Base-by-base conservation (phyloP, 2,329 filamentous ascomycete genomes). In the Laburnicola sp. region DNA sequence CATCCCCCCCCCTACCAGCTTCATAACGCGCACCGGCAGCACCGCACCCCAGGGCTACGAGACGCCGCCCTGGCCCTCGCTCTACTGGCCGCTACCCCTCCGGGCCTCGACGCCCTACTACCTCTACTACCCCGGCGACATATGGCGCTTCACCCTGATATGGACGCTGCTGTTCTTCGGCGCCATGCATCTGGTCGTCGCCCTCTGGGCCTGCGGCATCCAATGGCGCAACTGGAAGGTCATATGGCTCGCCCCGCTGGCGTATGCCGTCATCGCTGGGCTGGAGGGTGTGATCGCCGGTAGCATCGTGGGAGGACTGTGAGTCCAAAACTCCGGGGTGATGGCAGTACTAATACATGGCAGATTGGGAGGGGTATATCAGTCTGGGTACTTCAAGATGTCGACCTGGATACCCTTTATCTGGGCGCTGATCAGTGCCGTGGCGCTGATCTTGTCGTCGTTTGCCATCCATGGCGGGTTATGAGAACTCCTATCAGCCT, bases 381-480 rank as follows among this genome's bases (percentile, higher is more conserved):
- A 85, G 61, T 83, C 87, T 2, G 92, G 91, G 37, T 90, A 87
- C 73, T 96, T 93, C 69, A 81, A 86, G 64, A 94, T 96, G 91
- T 93, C 91, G 39, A 96, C 92, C 0, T 96, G 91, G 91, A 89
- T 96, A 45, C 92, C 92, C 0, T 88, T 94, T 65, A 82, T 92
- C 22, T 96, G 92, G 92, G 89, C 85, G 1, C 81, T 89, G 66
- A 87, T 93, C 71, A 96, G 91, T 70, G 86, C 93, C 7, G 72
- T 96, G 40, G 82, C 95, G 27, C 77, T 97, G 39, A 85, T 96
- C 43, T 78, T 96, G 56, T 94, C 91, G 4, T 94, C 90, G 3
- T 96, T 96, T 71, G 89, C 91, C n/a, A 92, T 96, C 45, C 91
- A 95, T 68, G 91, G 91, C 42, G 91, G 89, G 34, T 79, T 96